Conservation (phyloP, 2,329 filamentous ascomycete genomes). For the Trichoderma endophyticum region DNA sequence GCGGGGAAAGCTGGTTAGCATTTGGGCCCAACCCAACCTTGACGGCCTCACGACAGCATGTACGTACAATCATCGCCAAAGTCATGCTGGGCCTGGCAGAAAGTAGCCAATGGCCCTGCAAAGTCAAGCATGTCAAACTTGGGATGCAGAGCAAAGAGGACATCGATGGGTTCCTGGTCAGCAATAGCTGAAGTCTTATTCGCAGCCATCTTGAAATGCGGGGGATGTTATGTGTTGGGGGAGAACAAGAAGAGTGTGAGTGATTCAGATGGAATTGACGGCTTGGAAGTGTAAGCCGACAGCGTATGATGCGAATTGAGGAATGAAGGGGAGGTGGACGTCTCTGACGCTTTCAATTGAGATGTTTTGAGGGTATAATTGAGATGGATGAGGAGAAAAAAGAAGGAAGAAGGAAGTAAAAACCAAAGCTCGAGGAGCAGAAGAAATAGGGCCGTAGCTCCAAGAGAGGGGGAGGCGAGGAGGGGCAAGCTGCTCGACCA, state of each 20-base stretch:
- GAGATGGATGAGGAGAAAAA: slow-evolving; percentile 22
- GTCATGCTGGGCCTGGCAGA: slow-evolving; percentile 51
- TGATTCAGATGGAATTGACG: neutral
- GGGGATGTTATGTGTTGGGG: too few species aligned
- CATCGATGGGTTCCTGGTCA: slow-evolving; percentile 55
- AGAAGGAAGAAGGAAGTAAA: slow-evolving; percentile 22
- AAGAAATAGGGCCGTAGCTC: slow-evolving; percentile 23
- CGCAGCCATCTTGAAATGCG: slow-evolving; percentile 51
- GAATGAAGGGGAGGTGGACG: slow-evolving; percentile 17
- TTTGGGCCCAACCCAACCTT: neutral
- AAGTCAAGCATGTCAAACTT: slow-evolving; percentile 60
- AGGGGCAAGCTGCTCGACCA: neutral
- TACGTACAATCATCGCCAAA: slow-evolving; percentile 48
- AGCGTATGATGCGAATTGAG: neutral
- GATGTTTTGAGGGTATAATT: slow-evolving; percentile 20
- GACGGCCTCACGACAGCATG: too few species aligned
- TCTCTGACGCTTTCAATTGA: slow-evolving; percentile 20
- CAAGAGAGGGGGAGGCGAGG: slow-evolving; percentile 24
- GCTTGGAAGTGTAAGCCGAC: neutral
- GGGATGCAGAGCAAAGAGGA: slow-evolving; percentile 58
- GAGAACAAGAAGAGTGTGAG: slow-evolving; percentile 13
- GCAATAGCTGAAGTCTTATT: slow-evolving; percentile 56
- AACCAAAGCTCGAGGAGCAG: slow-evolving; percentile 21
- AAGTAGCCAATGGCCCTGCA: slow-evolving; percentile 52
- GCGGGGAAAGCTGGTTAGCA: slow-evolving; percentile 6